A percentile compares a stretch with the other conserved stretches of the same genome.
These are phyloP conservation scores for Casuarina equisetifolia DNA, from an alignment of 306 rosid genomes.

Conservation along the genomic window DNA sequence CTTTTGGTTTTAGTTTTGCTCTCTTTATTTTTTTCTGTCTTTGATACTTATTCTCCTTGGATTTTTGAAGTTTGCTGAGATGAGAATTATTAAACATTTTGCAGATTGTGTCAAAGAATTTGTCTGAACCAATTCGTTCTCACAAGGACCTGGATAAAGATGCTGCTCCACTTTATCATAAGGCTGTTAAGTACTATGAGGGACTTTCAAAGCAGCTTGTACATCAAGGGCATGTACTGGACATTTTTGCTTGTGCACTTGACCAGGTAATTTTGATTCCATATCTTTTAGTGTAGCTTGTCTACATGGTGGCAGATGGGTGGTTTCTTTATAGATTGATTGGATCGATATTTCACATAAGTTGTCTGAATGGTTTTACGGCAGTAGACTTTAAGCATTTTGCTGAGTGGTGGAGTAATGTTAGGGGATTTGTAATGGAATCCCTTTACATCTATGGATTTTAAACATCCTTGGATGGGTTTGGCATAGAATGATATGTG, in stretches of 20 bases:
- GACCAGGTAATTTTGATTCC: conserved; percentile 70
- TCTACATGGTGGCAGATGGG: background rate
- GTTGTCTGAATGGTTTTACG: background rate
- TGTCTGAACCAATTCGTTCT: conserved; percentile 94
- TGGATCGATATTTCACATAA: background rate
- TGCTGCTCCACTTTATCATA: conserved; percentile 83
- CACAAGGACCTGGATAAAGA: conserved; percentile 99
- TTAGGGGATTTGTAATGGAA: background rate
- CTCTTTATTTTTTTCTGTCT: background rate
- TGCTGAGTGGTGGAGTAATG: background rate
- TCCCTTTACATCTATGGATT: background rate
- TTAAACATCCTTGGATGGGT: background rate
- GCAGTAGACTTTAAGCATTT: background rate
- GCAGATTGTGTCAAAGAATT: conserved; percentile 87
- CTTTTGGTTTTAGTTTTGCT: background rate
- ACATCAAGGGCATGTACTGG: conserved; percentile 95
- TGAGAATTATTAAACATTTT: conserved; percentile 26
- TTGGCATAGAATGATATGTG: too few relatives aligned
- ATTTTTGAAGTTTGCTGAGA: conserved; percentile 28
- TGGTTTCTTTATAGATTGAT: background rate
- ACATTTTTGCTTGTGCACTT: conserved; percentile 94
- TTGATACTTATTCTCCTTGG: conserved; percentile 4
- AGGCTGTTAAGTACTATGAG: conserved; percentile 86
- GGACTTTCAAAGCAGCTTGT: conserved; percentile 95
- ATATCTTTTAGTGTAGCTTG: background rate